A percentile compares a stretch with the other conserved stretches of the same genome.
Conservation (phyloP, 1,284 basidiomycete species). For the Irpex sp. region DNA sequence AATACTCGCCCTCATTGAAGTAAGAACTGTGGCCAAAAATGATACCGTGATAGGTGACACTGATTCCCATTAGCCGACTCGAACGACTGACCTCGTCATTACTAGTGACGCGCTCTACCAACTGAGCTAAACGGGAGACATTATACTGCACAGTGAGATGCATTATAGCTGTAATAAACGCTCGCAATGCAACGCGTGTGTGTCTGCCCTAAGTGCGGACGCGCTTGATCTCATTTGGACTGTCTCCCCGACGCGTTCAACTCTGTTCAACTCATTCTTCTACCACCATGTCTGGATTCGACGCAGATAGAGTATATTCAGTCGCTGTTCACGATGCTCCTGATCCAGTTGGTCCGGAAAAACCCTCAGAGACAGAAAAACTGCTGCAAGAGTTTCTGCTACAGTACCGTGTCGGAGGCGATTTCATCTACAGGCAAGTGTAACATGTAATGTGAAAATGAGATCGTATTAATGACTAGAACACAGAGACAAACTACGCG, state of each 20-base stretch:
- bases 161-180: neutral
- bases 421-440: slow-evolving; percentile 82
- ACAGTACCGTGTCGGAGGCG: slow-evolving; percentile 82
- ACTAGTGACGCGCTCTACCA: slow-evolving; percentile 62
- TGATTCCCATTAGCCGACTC: slow-evolving; percentile 47
- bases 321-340: slow-evolving; percentile 68
- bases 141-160: neutral
- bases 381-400: slow-evolving; percentile 83
- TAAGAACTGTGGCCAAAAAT: neutral
- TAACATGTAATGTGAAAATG: neutral
- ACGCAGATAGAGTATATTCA: slow-evolving; percentile 75
- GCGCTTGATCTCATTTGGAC: slow-evolving; percentile 3
- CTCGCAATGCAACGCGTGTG: slow-evolving; percentile 20
- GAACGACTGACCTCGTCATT: slow-evolving; percentile 54
- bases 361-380: slow-evolving; percentile 77
- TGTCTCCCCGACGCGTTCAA: slow-evolving; percentile 7
- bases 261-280: slow-evolving; percentile 4
- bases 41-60: too few species aligned
- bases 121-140: slow-evolving; percentile 45
- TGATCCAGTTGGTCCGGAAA: slow-evolving; percentile 53
- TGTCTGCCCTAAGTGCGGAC: slow-evolving; percentile 26
- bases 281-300: slow-evolving; percentile 59
- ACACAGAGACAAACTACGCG: slow-evolving; percentile 83
- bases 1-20: too few species aligned
- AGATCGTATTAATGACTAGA: neutral